A percentile compares a stretch with the other conserved stretches of the same genome.
Evolutionary conservation across 2,329 filamentous ascomycete genomes (phyloP).

Genomic region (Fusarium nelsonii): DNA sequence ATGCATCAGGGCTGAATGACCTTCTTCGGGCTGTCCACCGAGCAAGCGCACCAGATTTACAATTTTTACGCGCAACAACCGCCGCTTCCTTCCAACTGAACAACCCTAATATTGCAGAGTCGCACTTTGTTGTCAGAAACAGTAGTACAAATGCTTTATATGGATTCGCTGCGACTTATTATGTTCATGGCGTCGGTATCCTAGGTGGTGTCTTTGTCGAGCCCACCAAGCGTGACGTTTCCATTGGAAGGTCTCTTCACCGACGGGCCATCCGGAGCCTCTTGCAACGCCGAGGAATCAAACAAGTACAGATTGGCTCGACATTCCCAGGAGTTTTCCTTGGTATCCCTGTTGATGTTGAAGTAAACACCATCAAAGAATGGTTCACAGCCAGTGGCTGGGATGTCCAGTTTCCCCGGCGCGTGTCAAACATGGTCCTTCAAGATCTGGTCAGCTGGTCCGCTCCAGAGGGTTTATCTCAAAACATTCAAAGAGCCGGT

Average conservation of each 20-base stretch:
- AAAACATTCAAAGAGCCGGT: conserved; percentile 77
- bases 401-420: conserved; percentile 75
- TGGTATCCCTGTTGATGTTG: conserved; percentile 76
- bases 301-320: conserved; percentile 84
- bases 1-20: conserved; percentile 78
- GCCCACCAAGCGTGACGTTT: conserved; percentile 84
- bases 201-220: conserved; percentile 93
- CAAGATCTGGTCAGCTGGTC: conserved; percentile 78
- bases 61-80: conserved; percentile 76
- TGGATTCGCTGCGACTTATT: conserved; percentile 92
- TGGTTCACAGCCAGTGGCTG: conserved; percentile 95
- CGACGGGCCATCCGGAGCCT: conserved; percentile 84
- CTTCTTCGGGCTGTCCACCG: conserved; percentile 79
- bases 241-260: conserved; percentile 90
- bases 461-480: conserved; percentile 80
- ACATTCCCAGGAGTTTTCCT: conserved; percentile 87
- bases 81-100: conserved; percentile 82
- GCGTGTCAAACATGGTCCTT: conserved; percentile 76
- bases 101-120: conserved; percentile 78
- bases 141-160: conserved; percentile 92
- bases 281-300: conserved; percentile 75
- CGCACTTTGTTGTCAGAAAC: conserved; percentile 93
- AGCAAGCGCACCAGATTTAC: conserved; percentile 73
- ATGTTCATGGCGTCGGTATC: conserved; percentile 76
- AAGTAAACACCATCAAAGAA: conserved; percentile 64